Evolutionary conservation across 1,284 basidiomycete species (phyloP).

Genomic region (Ganoderma boninense): DNA sequence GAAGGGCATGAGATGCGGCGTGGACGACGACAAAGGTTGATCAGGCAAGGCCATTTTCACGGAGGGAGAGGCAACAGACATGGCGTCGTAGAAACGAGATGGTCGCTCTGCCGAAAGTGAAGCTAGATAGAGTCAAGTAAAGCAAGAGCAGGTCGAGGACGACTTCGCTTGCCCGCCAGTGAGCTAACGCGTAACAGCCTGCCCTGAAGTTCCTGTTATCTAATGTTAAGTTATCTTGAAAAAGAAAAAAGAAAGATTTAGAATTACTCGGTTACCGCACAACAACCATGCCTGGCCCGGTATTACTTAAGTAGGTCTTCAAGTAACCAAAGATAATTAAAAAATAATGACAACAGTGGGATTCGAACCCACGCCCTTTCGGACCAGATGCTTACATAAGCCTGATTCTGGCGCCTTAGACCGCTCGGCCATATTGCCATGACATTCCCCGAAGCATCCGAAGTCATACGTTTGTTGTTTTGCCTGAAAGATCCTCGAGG

Average conservation of each 20-base stretch:
- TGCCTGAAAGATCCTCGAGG: too few species aligned
- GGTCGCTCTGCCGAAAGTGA: too few species aligned
- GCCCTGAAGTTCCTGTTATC: conserved; percentile 12
- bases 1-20: conserved; percentile 82
- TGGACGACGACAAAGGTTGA: conserved; percentile 42
- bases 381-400: conserved; percentile 39
- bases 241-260: too few species aligned
- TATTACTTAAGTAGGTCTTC: too few species aligned
- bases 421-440: conserved; percentile 35
- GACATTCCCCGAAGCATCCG: background rate
- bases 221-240: too few species aligned
- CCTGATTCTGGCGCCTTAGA: conserved; percentile 36
- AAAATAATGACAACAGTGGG: conserved; percentile 41
- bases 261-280: too few species aligned
- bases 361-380: conserved; percentile 55
- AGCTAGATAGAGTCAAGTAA: too few species aligned
- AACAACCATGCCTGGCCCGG: too few species aligned
- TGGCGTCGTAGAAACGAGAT: background rate
- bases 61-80: conserved; percentile 8
- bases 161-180: too few species aligned
- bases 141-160: too few species aligned
- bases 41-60: conserved; percentile 24
- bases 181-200: conserved; percentile 16
- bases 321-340: background rate
- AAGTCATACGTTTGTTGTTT: background rate